Conservation (phyloP, 345 rosid genomes). For the Corchorus olitorius region DNA sequence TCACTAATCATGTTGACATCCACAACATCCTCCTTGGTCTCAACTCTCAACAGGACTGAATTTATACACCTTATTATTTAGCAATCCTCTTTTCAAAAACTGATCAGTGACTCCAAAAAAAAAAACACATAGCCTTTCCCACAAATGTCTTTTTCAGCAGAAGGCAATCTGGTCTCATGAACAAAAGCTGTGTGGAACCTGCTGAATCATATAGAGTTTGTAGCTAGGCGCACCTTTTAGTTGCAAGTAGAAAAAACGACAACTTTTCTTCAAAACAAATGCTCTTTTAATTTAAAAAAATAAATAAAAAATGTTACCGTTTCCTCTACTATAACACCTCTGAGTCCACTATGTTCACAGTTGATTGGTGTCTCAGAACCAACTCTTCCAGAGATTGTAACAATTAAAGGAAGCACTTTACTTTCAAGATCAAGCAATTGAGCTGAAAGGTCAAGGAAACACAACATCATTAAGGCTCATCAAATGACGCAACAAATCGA, state of each 20-base stretch:
- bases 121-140: too few species aligned
- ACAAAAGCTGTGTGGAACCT: too few species aligned
- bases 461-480: constrained; percentile 16
- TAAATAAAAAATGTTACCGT: constrained; percentile 44
- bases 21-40: too few species aligned
- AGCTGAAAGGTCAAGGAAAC: constrained; percentile 48
- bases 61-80: too few species aligned
- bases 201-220: too few species aligned
- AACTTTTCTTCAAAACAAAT: not conserved
- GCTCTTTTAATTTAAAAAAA: not conserved
- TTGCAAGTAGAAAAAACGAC: not conserved
- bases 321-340: constrained; percentile 81
- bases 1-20: too few species aligned
- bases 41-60: too few species aligned
- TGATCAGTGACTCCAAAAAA: too few species aligned
- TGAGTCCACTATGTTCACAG: constrained; percentile 74
- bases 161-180: too few species aligned
- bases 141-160: too few species aligned
- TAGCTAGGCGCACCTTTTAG: too few species aligned
- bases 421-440: constrained; percentile 75
- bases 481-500: constrained; percentile 11
- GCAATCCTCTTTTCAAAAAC: too few species aligned
- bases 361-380: constrained; percentile 86
- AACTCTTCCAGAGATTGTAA: constrained; percentile 77
- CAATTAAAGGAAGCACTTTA: constrained; percentile 69